Evolutionary conservation across 2,329 filamentous ascomycete species (phyloP), one percentile per base, ranked within the genome.

Genomic region (Blumeriella jaapii): DNA sequence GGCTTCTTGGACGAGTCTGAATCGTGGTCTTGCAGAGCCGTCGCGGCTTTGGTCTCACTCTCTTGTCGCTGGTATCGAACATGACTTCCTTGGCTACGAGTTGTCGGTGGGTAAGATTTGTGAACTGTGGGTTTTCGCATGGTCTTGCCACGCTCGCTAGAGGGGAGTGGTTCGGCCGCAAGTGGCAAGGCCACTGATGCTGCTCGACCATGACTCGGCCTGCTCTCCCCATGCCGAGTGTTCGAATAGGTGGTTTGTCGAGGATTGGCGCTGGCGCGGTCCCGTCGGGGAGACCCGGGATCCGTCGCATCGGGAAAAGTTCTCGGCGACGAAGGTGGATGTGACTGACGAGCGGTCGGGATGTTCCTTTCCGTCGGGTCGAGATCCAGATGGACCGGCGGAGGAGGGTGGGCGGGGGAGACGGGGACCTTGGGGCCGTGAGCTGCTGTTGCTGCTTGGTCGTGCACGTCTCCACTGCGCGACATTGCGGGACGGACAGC

Each of bases 301-400:
- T 38, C 40, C 14, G 24, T 29, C 9, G 40, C 33, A 9, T 34
- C 16, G 8, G 34, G 39, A 20, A 41, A 38, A 24, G 36, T 38
- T 26, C 38, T 38, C 18, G 27, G n/a, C n/a, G n/a, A 42, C 3
- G 41, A 40, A n/a, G 44, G 41, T 2, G 37, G 36, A 14, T 40
- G 40, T 7, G 22, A 39, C 17, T 39, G 38, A 9, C 30, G 32
- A 29, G 14, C 25, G 14, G 40, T 41, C 30, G 34, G 42, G 15
- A 40, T 41, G 22, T 42, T 42, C 15, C 38, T 36, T 13, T 50
- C 39, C 36, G 46, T 46, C 7, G 44, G 40, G 11, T 43, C 34
- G 1, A 23, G 34, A 11, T 38, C 30, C 5, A 43, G 39, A 18
- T 42, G 31, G 10, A 31, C 16, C 2, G 20, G 13, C 7, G 16